Evolutionary conservation across 208 protist species (phyloP), one percentile per base, ranked within the genome.

Genomic region (Blastocrithidia nonstop): DNA sequence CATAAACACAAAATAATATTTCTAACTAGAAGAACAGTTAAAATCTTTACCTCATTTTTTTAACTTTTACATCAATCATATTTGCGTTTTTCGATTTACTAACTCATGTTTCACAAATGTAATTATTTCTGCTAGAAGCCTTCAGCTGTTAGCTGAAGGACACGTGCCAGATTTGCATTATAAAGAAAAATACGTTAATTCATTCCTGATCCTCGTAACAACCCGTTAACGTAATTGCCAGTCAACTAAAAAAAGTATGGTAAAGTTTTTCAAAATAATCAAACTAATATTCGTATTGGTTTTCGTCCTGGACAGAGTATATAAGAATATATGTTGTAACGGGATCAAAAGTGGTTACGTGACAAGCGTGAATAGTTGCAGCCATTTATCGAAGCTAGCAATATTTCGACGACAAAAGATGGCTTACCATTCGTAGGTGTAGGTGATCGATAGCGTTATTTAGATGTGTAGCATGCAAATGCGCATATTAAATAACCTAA

Each of bases 301-400:
- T 83, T 86, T 35, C 69, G 76, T 9, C 81, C 75, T 13, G 81
- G 81, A 0, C 76, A 90, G 61, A 77, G 71, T 7, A 70, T 90
- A 42, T 73, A 86, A 54, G 76, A 86, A 19, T 90, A 90, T 71
- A 86, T 90, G 76, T 59, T 57, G 33, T 73, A 90, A 54, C 71
- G 81, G 16, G 76, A 90, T 43, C 53, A 54, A 22, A 69, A 71
- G 27, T 90, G 81, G 81, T 43, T 85, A n/a, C 36, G 48, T 2
- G 45, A 73, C 45, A 76, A 90, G 61, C 37, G 54, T 15, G 22
- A 46, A 6, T 48, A 44, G 1, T 50, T 66, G 1, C 40, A 61
- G 13, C 44, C 66, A 16, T 53, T 66, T 11, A 44, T 80, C 16
- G 41, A 64, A 16, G 62, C 66, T 8, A 63, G 70, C 9, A 21